Base-by-base conservation (phyloP, 164 flowering plant genomes). In the Protea cynaroides region DNA sequence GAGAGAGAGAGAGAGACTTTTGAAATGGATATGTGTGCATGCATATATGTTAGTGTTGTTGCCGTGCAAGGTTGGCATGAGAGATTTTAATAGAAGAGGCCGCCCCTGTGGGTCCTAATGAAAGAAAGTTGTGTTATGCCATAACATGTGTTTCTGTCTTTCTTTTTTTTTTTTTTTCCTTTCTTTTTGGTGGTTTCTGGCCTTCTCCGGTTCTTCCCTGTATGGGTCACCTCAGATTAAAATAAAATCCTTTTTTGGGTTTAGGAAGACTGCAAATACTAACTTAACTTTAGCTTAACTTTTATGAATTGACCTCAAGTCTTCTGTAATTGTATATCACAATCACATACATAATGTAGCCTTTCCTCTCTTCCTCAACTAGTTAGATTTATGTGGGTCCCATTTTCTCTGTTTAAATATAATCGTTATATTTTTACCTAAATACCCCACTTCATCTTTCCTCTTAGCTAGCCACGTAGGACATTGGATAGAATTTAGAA, bases 61-160 rank as follows among this genome's bases (percentile, higher is more conserved):
- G 78, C 62, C 73, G 78, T 71, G 78, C 25, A 19, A 65, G 50
- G 58, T 43, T 72, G 65, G 38, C 7, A 29, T 58, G 13, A 8
- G 9, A 15, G 24, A 56, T 61, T 56, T 43, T 18, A 47, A 40
- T 50, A 37, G 54, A 58, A 40, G 25, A 18, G 49, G 67, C 62
- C 71, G 65, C 46, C 64, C 29, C 60, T 1, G 79, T 79, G 78
- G 83, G 83, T 43, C 74, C 78, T 21, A 68, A 62, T 18, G 61
- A 69, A 70, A 79, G 76, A 77, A 78, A 78, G 65, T 69, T 69
- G 75, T 64, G 25, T 73, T 75, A 78, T 76, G 70, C 77, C 72
- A 76, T 75, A 66, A 69, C 72, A 69, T 68, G 61, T 68, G 64
- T 66, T 8, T 62, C 69, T 58, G n/a, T 75, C 21, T 29, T 62